Percentiles rank a stretch among this genome's conserved stretches.
Evolutionary conservation across 169 alveolate genomes (phyloP).

Genomic region (Eimeria praecox): DNA sequence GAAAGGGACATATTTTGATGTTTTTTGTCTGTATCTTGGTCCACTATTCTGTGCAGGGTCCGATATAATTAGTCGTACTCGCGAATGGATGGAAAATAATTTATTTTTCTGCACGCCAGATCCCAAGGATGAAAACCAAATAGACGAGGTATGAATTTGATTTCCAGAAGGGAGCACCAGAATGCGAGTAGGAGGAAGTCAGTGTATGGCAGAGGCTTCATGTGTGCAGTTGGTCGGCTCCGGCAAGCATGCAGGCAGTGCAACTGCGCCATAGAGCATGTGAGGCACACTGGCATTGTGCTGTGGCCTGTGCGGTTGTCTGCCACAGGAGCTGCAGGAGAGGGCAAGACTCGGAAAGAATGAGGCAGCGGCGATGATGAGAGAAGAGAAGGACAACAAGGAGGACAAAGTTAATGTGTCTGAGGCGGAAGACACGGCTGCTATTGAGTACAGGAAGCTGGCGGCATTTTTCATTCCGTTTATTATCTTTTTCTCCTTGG

Average conservation of each 20-base stretch:
- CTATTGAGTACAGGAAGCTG: slow-evolving; percentile 57
- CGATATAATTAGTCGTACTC: slow-evolving; percentile 3
- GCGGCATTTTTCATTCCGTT: slow-evolving; percentile 13
- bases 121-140: slow-evolving; percentile 41
- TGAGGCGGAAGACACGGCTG: slow-evolving; percentile 41
- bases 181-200: not conserved
- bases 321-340: slow-evolving; percentile 46
- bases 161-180: not conserved
- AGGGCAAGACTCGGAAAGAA: slow-evolving; percentile 12
- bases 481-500: slow-evolving; percentile 36
- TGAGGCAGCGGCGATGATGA: not conserved
- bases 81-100: slow-evolving; percentile 60
- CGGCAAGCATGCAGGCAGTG: not conserved
- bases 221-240: not conserved
- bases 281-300: not conserved
- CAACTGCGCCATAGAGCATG: not conserved
- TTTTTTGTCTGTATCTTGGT: not conserved
- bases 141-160: not conserved
- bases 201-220: not conserved
- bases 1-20: not conserved
- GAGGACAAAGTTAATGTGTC: not conserved
- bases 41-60: not conserved
- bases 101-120: slow-evolving; percentile 64
- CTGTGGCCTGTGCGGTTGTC: not conserved
- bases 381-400: not conserved